Conservation (phyloP, 202 grass and related monocot species). For the Setaria viridis region DNA sequence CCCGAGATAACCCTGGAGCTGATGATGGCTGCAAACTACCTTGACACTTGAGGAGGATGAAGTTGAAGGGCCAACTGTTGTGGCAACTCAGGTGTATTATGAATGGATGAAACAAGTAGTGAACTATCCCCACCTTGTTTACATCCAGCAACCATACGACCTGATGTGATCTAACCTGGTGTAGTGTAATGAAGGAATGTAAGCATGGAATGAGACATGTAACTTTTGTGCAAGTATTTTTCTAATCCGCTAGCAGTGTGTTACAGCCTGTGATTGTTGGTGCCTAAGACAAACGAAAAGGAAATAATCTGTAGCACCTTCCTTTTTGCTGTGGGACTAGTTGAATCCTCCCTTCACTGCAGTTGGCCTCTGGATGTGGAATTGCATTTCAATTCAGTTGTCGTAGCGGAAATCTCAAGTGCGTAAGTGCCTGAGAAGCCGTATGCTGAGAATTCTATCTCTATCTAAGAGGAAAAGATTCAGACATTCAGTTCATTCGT, state of each 20-base stretch:
- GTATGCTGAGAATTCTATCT: neutral
- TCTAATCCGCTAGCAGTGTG: neutral
- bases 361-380: neutral
- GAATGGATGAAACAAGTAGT: neutral
- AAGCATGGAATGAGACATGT: neutral
- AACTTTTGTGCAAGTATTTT: neutral
- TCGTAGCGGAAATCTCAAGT: neutral
- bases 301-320: neutral
- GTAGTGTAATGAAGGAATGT: slow-evolving; percentile 3
- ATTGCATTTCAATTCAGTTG: neutral
- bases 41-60: slow-evolving; percentile 59
- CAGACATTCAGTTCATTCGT: too few relatives aligned
- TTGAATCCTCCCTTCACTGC: neutral
- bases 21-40: slow-evolving; percentile 97
- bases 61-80: neutral
- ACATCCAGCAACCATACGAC: neutral
- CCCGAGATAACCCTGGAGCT: slow-evolving; percentile 84
- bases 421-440: neutral
- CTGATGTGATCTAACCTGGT: neutral
- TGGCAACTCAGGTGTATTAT: neutral
- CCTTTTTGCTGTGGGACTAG: neutral
- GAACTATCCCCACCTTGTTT: neutral
- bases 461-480: too few relatives aligned
- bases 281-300: neutral
- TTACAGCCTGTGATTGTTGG: neutral